These are phyloP conservation scores for Penicillium salamii DNA, from an alignment of 495 filamentous ascomycete species.

Conservation along the genomic window DNA sequence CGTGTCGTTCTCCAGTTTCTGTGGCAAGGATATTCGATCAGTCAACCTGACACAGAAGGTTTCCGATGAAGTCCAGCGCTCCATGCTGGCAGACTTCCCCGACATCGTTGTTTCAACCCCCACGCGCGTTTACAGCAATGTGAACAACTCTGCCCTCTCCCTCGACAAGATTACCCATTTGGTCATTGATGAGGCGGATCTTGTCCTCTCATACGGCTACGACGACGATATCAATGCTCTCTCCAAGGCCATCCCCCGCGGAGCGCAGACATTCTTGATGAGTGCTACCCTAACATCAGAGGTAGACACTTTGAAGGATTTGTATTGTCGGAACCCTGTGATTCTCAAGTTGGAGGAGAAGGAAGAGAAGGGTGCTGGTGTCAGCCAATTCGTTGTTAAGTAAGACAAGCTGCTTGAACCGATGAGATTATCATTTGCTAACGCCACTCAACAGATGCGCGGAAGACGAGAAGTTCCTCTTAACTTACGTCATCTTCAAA, in stretches of 20 bases:
- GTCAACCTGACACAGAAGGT: constrained; percentile 87
- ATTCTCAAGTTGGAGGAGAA: constrained; percentile 74
- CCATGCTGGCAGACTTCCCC: constrained; percentile 80
- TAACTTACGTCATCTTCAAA: constrained; percentile 92
- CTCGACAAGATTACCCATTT: constrained; percentile 70
- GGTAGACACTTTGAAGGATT: constrained; percentile 75
- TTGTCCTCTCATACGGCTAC: constrained; percentile 93
- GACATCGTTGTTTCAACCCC: constrained; percentile 91
- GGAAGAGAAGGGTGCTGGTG: constrained; percentile 65
- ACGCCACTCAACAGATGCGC: constrained; percentile 57
- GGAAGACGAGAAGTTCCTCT: constrained; percentile 95
- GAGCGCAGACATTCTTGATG: constrained; percentile 88
- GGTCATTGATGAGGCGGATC: constrained; percentile 92
- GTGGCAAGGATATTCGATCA: constrained; percentile 74
- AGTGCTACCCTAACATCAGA: constrained; percentile 88
- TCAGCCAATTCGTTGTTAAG: constrained; percentile 85
- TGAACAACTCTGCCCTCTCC: constrained; percentile 66
- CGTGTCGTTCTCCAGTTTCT: constrained; percentile 71
- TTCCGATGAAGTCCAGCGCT: constrained; percentile 78
- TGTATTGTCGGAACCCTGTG: constrained; percentile 81
- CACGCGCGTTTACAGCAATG: constrained; percentile 65
- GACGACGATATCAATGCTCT: constrained; percentile 82
- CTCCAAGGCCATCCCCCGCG: constrained; percentile 71
- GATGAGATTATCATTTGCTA: constrained; percentile 4
- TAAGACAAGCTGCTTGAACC: constrained; percentile 30